Evolutionary conservation across 2,329 filamentous ascomycete genomes (phyloP).

Genomic region (Teratosphaeria nubilosa): DNA sequence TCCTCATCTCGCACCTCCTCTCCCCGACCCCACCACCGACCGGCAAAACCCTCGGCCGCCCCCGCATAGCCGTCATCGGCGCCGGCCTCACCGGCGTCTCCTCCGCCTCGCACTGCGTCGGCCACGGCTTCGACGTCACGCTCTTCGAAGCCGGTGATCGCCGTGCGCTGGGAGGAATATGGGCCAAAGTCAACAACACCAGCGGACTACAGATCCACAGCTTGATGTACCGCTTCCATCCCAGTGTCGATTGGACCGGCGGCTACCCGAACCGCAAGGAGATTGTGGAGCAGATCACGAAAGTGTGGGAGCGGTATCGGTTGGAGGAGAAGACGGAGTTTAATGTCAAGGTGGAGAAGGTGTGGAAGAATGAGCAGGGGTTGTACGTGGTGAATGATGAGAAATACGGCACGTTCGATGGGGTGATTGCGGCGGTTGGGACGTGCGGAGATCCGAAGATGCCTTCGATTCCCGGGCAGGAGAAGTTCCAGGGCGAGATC

Average conservation of each 20-base stretch:
- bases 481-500: conserved; percentile 60
- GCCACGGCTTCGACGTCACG: conserved; percentile 72
- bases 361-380: conserved; percentile 58
- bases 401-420: conserved; percentile 63
- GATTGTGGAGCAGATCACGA: conserved; percentile 61
- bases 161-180: conserved; percentile 43
- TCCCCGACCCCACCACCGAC: conserved; percentile 59
- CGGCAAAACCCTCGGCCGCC: conserved; percentile 45
- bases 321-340: conserved; percentile 64
- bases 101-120: conserved; percentile 70
- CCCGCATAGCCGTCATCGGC: conserved; percentile 43
- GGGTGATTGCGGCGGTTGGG: conserved; percentile 66
- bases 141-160: conserved; percentile 65
- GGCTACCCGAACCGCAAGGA: conserved; percentile 71
- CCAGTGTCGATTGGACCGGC: conserved; percentile 60
- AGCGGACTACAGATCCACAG: conserved; percentile 76
- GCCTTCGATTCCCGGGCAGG: conserved; percentile 59
- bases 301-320: conserved; percentile 66
- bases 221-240: conserved; percentile 81
- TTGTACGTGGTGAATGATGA: conserved; percentile 70
- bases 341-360: conserved; percentile 56
- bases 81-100: conserved; percentile 61
- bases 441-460: conserved; percentile 68
- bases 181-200: conserved; percentile 56
- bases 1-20: conserved; percentile 52